These are phyloP conservation scores for Candida rishiriensis DNA, from an alignment of 805 yeast species.

Conservation along the genomic window DNA sequence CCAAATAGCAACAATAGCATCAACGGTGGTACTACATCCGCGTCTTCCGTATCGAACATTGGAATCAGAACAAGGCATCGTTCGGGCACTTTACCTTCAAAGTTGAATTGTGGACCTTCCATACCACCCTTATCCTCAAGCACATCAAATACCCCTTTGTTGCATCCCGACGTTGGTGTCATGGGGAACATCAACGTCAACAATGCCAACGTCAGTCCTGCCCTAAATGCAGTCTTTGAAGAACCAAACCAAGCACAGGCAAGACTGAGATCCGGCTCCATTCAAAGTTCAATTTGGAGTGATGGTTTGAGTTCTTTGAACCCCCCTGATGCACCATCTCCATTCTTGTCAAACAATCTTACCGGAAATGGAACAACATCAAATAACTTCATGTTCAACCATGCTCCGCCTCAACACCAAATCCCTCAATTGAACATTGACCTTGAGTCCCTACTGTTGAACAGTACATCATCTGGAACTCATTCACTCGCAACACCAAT, in stretches of 20 bases:
- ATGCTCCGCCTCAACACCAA: slow-evolving; percentile 10
- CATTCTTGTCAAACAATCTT: slow-evolving; percentile 11
- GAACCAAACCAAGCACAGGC: slow-evolving; percentile 17
- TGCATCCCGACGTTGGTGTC: slow-evolving; percentile 11
- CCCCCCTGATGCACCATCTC: slow-evolving; percentile 16
- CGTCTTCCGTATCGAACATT: slow-evolving; percentile 27
- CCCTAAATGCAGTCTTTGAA: slow-evolving; percentile 23
- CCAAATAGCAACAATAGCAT: slow-evolving; percentile 6
- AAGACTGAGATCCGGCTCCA: slow-evolving; percentile 54
- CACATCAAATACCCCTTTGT: slow-evolving; percentile 16
- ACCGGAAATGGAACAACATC: slow-evolving; percentile 10
- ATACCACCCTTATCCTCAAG: slow-evolving; percentile 13
- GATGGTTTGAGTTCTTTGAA: slow-evolving; percentile 32
- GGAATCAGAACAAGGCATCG: slow-evolving; percentile 56
- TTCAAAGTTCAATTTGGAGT: slow-evolving; percentile 57
- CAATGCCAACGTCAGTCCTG: slow-evolving; percentile 22
- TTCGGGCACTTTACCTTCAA: slow-evolving; percentile 76
- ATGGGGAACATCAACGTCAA: not conserved
- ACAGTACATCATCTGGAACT: no score
- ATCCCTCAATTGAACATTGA: slow-evolving; percentile 25
- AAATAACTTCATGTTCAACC: slow-evolving; percentile 9
- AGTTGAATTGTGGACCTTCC: slow-evolving; percentile 33
- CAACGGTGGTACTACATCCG: slow-evolving; percentile 13
- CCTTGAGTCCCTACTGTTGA: slow-evolving; percentile 13
- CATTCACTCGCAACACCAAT: not conserved